These are phyloP conservation scores for Dioscorea zingiberensis DNA, from an alignment of 106 monocot species.

Conservation along the genomic window DNA sequence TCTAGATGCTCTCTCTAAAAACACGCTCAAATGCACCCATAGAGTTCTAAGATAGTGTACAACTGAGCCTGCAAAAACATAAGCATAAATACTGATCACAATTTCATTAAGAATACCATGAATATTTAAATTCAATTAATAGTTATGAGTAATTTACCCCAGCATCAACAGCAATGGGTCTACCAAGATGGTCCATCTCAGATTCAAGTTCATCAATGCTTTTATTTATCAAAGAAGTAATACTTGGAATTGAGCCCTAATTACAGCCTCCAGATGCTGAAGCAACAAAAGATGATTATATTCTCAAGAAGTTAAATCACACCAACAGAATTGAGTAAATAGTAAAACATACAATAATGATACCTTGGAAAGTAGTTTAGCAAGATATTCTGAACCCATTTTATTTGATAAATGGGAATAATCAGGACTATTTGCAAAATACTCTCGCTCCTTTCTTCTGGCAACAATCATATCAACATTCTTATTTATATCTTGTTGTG, in stretches of 20 bases:
- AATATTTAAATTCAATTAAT: too few species aligned
- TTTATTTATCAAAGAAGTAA: conserved; percentile 53
- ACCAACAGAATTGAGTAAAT: too few species aligned
- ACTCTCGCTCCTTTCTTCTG: conserved; percentile 62
- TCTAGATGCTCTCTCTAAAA: conserved; percentile 86
- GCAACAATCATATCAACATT: conserved; percentile 73
- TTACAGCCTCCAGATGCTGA: conserved; percentile 55
- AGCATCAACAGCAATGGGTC: conserved; percentile 50
- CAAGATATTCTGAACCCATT: conserved; percentile 91
- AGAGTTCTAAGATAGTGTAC: conserved; percentile 69
- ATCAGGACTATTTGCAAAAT: conserved; percentile 62
- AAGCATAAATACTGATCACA: too few species aligned
- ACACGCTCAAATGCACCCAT: conserved; percentile 57
- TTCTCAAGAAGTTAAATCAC: too few species aligned
- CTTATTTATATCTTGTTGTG: conserved; percentile 81
- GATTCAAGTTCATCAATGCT: conserved; percentile 48
- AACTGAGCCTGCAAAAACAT: conserved; percentile 54
- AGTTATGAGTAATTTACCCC: conserved; percentile 18
- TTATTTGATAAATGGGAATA: conserved; percentile 77
- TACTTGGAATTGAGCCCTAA: conserved; percentile 40
- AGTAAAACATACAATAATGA: not conserved
- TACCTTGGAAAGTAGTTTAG: conserved; percentile 73
- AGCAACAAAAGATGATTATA: conserved; percentile 9
- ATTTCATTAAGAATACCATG: too few species aligned
- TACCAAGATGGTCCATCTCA: conserved; percentile 49